Evolutionary conservation across 139 green algal species (phyloP).

Genomic region (Haematococcus lacustris): DNA sequence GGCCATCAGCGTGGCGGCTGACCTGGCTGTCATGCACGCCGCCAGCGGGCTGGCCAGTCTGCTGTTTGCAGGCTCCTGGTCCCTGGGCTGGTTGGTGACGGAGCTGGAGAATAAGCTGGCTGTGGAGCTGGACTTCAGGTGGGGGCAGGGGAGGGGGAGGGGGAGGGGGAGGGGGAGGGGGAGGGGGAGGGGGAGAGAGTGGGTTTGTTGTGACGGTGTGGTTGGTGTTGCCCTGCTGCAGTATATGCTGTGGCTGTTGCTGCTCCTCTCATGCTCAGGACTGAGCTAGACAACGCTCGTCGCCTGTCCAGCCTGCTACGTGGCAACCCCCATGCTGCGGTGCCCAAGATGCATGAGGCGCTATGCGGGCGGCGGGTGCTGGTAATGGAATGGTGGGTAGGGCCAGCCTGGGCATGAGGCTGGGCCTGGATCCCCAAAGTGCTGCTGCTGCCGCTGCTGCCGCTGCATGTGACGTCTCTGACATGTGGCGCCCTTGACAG

Average conservation of each 20-base stretch:
- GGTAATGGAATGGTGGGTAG: slow-evolving; percentile 81
- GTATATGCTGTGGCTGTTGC: background rate
- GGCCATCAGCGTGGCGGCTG: slow-evolving; percentile 40
- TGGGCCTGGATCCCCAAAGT: too few relatives aligned
- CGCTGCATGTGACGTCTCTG: too few relatives aligned
- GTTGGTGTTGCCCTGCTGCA: too few relatives aligned
- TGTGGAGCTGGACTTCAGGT: slow-evolving; percentile 75
- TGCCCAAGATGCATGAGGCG: slow-evolving; percentile 40
- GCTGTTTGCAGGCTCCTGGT: slow-evolving; percentile 55
- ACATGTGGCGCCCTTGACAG: too few relatives aligned
- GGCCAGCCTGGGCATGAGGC: too few relatives aligned
- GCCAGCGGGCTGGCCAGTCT: slow-evolving; percentile 10
- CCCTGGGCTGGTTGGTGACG: slow-evolving; percentile 19
- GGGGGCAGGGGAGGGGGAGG: background rate
- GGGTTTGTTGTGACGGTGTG: too few relatives aligned
- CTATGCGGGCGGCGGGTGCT: slow-evolving; percentile 53
- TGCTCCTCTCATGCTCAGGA: background rate
- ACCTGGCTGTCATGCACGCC: slow-evolving; percentile 63
- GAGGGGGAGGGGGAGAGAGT: background rate
- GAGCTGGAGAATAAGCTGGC: slow-evolving; percentile 65
- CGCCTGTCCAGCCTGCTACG: slow-evolving; percentile 31
- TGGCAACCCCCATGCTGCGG: slow-evolving; percentile 25
- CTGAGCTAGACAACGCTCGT: slow-evolving; percentile 55
- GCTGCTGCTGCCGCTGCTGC: too few relatives aligned
- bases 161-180: background rate